Conservation (phyloP, 805 yeast genomes). For the Candida nitratophila region DNA sequence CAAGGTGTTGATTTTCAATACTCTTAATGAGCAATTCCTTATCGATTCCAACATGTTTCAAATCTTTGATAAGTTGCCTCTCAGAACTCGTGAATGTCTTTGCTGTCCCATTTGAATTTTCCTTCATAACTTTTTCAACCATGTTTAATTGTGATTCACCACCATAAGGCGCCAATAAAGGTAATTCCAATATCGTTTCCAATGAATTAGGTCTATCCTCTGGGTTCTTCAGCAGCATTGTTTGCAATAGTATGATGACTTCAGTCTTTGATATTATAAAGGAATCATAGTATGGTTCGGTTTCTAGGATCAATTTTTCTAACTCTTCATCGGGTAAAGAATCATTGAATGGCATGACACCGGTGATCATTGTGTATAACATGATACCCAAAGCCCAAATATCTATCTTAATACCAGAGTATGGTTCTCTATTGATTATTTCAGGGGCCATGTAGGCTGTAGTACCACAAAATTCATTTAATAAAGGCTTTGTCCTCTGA, state of each 20-base stretch:
- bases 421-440: constrained; percentile 56
- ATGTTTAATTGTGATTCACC: constrained; percentile 35
- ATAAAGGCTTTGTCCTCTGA: constrained; percentile 25
- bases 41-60: constrained; percentile 59
- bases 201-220: constrained; percentile 47
- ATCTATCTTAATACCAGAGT: constrained; percentile 77
- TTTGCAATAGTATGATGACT: constrained; percentile 44
- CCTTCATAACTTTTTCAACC: constrained; percentile 28
- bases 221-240: constrained; percentile 62
- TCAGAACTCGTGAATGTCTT: constrained; percentile 56
- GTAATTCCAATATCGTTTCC: constrained; percentile 42
- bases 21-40: constrained; percentile 50
- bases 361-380: constrained; percentile 74
- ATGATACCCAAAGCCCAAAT: constrained; percentile 92
- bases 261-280: constrained; percentile 29
- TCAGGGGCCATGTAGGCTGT: constrained; percentile 98
- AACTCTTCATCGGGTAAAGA: constrained; percentile 56
- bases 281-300: constrained; percentile 53
- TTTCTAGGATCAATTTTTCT: constrained; percentile 50
- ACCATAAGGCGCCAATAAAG: constrained; percentile 38
- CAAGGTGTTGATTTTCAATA: constrained; percentile 54
- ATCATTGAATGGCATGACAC: constrained; percentile 88
- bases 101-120: constrained; percentile 24
- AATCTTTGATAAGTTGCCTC: constrained; percentile 48
- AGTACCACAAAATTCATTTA: constrained; percentile 90